Evolutionary conservation across 2,329 filamentous ascomycete species (phyloP).

Genomic region (Aspergillus amoenus): DNA sequence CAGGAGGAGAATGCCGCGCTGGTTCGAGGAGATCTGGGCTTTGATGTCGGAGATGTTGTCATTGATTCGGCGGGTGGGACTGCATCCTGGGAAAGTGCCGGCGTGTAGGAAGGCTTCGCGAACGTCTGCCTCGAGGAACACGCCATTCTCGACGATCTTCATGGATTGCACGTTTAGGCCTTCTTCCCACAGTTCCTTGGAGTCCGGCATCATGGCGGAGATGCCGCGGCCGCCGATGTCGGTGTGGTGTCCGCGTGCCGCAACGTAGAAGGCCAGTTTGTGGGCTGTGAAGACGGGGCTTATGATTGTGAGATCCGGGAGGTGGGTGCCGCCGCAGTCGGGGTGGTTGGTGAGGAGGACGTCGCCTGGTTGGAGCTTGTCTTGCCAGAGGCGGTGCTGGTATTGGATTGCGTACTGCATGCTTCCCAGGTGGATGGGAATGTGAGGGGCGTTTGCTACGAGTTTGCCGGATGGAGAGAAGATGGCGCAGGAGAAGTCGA

Average conservation of each 20-base stretch:
- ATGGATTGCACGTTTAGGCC: conserved; percentile 47
- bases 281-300: conserved; percentile 65
- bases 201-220: conserved; percentile 72
- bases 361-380: conserved; percentile 73
- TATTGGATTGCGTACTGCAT: conserved; percentile 80
- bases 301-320: conserved; percentile 79
- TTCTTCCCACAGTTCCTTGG: conserved; percentile 49
- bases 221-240: conserved; percentile 82
- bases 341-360: conserved; percentile 83
- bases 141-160: conserved; percentile 70
- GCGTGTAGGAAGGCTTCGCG: conserved; percentile 69
- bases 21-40: conserved; percentile 82
- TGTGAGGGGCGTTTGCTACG: conserved; percentile 69
- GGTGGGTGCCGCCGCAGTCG: conserved; percentile 78
- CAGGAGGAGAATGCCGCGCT: conserved; percentile 66
- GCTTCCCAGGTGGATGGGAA: conserved; percentile 77
- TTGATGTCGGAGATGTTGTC: conserved; percentile 87
- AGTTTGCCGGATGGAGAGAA: conserved; percentile 68
- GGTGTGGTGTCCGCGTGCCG: conserved; percentile 76
- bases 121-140: conserved; percentile 76
- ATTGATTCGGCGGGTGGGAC: conserved; percentile 72
- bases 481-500: conserved; percentile 80
- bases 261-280: conserved; percentile 78
- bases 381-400: conserved; percentile 77
- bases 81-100: conserved; percentile 71